Percentiles rank a stretch among this genome's conserved stretches.
phyloP scores from a whole-genome alignment of 2,329 filamentous ascomycete species.

The Delphinella strobiligena region DNA sequence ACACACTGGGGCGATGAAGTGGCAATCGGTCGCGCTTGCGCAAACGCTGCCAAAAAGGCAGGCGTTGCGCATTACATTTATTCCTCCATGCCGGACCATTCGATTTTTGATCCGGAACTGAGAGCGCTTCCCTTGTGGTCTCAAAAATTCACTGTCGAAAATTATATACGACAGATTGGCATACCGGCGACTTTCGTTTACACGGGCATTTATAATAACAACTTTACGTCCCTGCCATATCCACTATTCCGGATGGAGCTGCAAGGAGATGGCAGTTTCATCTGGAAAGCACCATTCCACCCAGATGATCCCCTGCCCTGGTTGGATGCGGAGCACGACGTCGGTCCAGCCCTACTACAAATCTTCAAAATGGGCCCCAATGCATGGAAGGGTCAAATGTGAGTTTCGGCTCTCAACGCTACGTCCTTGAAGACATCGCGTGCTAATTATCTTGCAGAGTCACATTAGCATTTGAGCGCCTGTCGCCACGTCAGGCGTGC shows the following conservation, averaged over 20 bases:
- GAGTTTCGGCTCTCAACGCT: conserved; percentile 18
- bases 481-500: conserved; percentile 75
- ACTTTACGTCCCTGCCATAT: conserved; percentile 87
- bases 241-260: conserved; percentile 94
- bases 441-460: conserved; percentile 42
- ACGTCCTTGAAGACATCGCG: conserved; percentile 7
- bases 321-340: conserved; percentile 92
- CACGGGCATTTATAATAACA: conserved; percentile 97
- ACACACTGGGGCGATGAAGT: conserved; percentile 94
- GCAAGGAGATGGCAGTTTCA: conserved; percentile 70
- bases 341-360: conserved; percentile 82
- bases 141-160: conserved; percentile 83
- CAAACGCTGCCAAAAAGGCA: conserved; percentile 75
- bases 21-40: conserved; percentile 74
- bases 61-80: conserved; percentile 88
- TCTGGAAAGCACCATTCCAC: conserved; percentile 90
- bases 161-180: conserved; percentile 72
- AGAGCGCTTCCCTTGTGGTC: conserved; percentile 82
- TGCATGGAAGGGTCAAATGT: conserved; percentile 70
- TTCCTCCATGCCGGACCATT: conserved; percentile 93
- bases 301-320: conserved; percentile 81
- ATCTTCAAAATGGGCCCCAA: conserved; percentile 86
- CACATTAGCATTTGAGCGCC: conserved; percentile 78
- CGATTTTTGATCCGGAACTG: conserved; percentile 64
- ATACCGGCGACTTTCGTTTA: conserved; percentile 88